Percentiles rank a stretch among this genome's conserved stretches.
Evolutionary conservation across 2,329 filamentous ascomycete genomes (phyloP).

Genomic region (Annulohypoxylon truncatum): DNA sequence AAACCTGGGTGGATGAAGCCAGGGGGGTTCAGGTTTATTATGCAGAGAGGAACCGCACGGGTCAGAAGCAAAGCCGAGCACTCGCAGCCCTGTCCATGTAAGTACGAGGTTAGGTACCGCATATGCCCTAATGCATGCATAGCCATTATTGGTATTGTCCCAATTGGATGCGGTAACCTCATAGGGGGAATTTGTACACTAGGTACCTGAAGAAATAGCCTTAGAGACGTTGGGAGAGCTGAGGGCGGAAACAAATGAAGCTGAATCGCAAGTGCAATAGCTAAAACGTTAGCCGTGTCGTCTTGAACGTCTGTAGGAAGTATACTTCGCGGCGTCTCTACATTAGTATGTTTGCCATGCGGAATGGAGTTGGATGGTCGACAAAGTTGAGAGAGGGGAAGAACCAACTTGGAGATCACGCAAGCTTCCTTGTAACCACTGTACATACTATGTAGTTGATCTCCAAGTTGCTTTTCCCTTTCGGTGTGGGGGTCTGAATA

Average conservation of each 20-base stretch:
- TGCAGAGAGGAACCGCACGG: slow-evolving; percentile 42
- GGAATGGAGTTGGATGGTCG: neutral
- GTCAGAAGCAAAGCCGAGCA: slow-evolving; percentile 42
- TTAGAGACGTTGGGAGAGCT: slow-evolving; percentile 25
- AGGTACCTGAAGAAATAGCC: slow-evolving; percentile 18
- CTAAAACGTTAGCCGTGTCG: slow-evolving; percentile 16
- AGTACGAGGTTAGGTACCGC: slow-evolving; percentile 36
- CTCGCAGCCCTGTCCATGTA: slow-evolving; percentile 36
- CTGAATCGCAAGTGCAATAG: slow-evolving; percentile 28
- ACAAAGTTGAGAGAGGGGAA: slow-evolving; percentile 21
- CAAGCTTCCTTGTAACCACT: slow-evolving; percentile 32
- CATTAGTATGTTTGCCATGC: neutral
- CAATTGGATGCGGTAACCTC: slow-evolving; percentile 9
- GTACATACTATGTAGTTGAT: slow-evolving; percentile 12
- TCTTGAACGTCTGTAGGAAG: slow-evolving; percentile 11
- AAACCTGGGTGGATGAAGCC: slow-evolving; percentile 30
- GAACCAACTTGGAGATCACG: slow-evolving; percentile 33
- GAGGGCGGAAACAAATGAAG: slow-evolving; percentile 8
- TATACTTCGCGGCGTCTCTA: neutral
- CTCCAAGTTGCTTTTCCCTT: slow-evolving; percentile 12
- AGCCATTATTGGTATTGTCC: slow-evolving; percentile 23
- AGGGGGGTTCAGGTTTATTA: slow-evolving; percentile 43
- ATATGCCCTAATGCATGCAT: slow-evolving; percentile 27
- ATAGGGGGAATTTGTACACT: slow-evolving; percentile 2
- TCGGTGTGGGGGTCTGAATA: slow-evolving; percentile 22